These are phyloP conservation scores for Dryas integrifolia DNA, from an alignment of 331 rosid species.

Conservation along the genomic window DNA sequence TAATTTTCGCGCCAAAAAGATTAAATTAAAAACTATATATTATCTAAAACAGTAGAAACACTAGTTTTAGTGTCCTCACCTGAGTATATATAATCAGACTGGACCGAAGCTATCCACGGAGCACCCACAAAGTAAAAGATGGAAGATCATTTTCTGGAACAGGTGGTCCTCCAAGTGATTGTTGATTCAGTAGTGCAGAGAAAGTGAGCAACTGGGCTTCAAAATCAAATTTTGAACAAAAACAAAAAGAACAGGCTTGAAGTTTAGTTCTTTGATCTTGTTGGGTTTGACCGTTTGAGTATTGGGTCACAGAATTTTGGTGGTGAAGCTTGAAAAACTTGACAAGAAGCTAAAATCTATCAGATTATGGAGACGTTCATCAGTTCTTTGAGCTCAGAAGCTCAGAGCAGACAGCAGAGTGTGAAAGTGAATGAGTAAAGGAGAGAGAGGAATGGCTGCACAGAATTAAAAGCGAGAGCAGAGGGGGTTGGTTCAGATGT, in stretches of 20 bases:
- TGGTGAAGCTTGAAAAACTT: not conserved
- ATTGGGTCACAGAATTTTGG: not conserved
- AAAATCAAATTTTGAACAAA: not conserved
- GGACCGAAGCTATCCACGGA: not conserved
- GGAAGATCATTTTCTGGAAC: not conserved
- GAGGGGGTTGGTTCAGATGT: not conserved
- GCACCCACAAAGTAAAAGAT: conserved; percentile 8
- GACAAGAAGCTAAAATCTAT: not conserved
- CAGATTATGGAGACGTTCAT: not conserved
- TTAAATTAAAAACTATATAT: not conserved
- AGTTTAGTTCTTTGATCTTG: not conserved
- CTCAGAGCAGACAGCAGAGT: not conserved
- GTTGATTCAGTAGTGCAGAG: not conserved
- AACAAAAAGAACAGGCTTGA: not conserved
- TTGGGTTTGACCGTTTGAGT: not conserved
- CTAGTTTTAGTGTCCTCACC: not conserved
- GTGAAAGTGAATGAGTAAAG: not conserved
- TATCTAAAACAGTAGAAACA: not conserved
- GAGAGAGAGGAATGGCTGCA: not conserved
- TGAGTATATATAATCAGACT: not conserved
- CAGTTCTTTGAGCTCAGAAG: too few relatives aligned
- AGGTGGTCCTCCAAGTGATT: not conserved
- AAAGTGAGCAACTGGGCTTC: not conserved
- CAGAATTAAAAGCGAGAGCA: not conserved
- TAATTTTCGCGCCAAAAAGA: conserved; percentile 14